These are phyloP conservation scores for Thraustochytrium sp. DNA, from an alignment of 352 stramenopile genomes.

Conservation along the genomic window DNA sequence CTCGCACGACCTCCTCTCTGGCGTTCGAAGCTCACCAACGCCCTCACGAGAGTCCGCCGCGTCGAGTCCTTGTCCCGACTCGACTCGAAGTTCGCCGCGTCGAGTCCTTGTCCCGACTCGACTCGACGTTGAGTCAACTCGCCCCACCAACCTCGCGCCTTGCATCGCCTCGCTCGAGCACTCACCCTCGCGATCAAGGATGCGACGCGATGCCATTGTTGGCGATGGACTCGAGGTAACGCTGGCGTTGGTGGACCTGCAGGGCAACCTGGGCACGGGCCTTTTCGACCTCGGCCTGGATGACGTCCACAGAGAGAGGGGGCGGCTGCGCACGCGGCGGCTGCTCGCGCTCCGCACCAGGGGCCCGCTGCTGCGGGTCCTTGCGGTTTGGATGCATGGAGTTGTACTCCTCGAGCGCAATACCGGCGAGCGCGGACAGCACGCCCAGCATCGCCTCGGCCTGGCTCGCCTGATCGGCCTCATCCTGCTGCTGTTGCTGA, in stretches of 20 bases:
- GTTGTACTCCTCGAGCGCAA: conserved; percentile 6
- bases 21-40: no score
- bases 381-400: not conserved
- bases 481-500: not conserved
- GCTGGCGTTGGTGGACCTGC: not conserved
- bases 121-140: no score
- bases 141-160: no score
- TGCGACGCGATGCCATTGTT: not conserved
- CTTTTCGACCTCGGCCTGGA: conserved; percentile 9
- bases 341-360: conserved; percentile 9
- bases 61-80: no score
- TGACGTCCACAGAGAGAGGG: not conserved
- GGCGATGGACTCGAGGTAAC: not conserved
- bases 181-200: not conserved
- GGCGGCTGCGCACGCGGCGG: not conserved
- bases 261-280: not conserved
- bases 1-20: no score
- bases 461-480: not conserved
- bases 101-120: no score
- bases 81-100: no score
- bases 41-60: no score
- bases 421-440: not conserved
- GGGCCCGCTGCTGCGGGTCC: not conserved
- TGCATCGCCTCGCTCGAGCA: no score
- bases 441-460: not conserved